phyloP scores from a whole-genome alignment of 225 moss, liverwort and hornwort species.

The Straminergon stramineum region DNA sequence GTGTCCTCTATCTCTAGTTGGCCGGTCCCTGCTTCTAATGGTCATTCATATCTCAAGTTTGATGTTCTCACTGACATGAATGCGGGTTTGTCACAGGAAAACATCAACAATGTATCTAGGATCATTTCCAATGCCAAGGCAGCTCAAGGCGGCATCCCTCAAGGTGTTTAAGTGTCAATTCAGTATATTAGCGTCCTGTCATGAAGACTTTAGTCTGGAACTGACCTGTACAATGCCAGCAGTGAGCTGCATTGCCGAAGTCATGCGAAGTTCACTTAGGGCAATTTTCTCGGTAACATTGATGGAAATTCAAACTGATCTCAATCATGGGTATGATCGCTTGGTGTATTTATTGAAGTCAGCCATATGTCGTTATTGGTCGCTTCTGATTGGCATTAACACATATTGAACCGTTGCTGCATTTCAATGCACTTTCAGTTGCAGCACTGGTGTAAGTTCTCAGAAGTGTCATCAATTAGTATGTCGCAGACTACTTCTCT shows the following conservation, averaged over 20 bases:
- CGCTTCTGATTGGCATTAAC: not conserved
- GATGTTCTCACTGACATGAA: not conserved
- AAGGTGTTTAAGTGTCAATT: constrained; percentile 41
- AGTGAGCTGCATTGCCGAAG: constrained; percentile 1
- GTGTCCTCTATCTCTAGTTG: not conserved
- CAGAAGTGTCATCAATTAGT: not conserved
- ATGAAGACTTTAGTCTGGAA: not conserved
- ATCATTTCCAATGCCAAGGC: constrained; percentile 57
- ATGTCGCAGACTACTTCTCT: not conserved
- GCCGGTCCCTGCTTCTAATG: not conserved
- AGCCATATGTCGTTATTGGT: not conserved
- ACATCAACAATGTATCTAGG: constrained; percentile 65
- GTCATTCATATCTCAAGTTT: not conserved
- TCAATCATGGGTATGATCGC: not conserved
- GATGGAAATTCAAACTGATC: constrained; percentile 14
- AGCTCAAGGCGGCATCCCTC: constrained; percentile 44
- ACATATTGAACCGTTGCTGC: not conserved
- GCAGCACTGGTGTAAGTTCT: not conserved
- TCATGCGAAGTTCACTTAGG: constrained; percentile 24
- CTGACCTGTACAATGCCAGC: not conserved
- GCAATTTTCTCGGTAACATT: constrained; percentile 39
- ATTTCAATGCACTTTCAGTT: not conserved
- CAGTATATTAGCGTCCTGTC: not conserved
- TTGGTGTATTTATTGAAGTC: not conserved
- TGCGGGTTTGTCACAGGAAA: constrained; percentile 43